Conservation (phyloP, 208 protist species). For the Polymyxa betae region DNA sequence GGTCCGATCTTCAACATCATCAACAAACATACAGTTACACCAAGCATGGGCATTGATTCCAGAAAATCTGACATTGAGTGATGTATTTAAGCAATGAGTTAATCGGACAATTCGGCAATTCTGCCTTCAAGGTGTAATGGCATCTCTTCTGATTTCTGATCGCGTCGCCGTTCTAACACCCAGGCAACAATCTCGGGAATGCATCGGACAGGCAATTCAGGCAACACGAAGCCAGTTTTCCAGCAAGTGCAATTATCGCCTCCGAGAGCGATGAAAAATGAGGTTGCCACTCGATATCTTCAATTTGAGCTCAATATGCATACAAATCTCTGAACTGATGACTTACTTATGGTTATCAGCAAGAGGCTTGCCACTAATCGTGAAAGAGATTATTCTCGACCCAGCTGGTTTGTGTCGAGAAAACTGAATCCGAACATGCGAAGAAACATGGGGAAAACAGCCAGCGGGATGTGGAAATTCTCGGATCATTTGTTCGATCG, state of each 20-base stretch:
- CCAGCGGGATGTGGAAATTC: background rate
- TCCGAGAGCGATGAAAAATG: background rate
- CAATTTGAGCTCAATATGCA: background rate
- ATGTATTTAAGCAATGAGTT: too few species aligned
- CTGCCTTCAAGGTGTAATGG: background rate
- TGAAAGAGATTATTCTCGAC: background rate
- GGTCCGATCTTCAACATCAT: too few species aligned
- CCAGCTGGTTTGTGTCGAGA: background rate
- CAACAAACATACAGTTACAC: too few species aligned
- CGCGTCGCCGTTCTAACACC: constrained; percentile 6
- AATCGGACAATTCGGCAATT: background rate
- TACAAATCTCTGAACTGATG: background rate
- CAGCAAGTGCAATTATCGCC: constrained; percentile 16
- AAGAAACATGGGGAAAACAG: background rate
- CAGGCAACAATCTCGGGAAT: constrained; percentile 10
- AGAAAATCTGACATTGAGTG: too few species aligned
- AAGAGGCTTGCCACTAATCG: background rate
- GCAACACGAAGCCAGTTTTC: background rate
- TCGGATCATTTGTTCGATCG: background rate
- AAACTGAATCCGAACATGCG: background rate
- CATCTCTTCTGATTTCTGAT: background rate
- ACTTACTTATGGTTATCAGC: background rate
- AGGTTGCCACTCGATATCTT: constrained; percentile 29
- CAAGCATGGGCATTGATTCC: too few species aligned
- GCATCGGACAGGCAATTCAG: background rate